Percentiles rank a stretch among this genome's conserved stretches.
phyloP scores from a whole-genome alignment of 768 basidiomycete species.

The Psilocybe cyanescens region DNA sequence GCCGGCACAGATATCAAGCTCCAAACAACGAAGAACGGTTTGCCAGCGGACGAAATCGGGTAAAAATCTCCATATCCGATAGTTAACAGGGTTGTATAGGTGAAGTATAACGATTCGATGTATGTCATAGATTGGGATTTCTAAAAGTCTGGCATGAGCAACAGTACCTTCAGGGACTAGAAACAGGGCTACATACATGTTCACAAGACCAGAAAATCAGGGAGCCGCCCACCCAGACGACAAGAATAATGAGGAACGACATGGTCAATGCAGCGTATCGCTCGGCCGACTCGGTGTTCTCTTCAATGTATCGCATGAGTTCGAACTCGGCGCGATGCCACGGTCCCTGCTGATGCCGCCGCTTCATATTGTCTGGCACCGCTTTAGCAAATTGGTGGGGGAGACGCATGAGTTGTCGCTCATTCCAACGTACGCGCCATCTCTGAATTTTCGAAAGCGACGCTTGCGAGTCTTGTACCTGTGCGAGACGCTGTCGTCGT shows the following conservation, averaged over 20 bases:
- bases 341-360: slow-evolving; percentile 19
- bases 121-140: slow-evolving; percentile 37
- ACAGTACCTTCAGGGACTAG: neutral
- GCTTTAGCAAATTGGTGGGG: slow-evolving; percentile 8
- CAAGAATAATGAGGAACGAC: slow-evolving; percentile 22
- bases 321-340: slow-evolving; percentile 43
- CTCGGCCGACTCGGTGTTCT: slow-evolving; percentile 24
- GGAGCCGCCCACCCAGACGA: slow-evolving; percentile 35
- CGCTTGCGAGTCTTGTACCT: neutral
- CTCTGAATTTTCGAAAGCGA: neutral
- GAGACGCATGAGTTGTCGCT: slow-evolving; percentile 8
- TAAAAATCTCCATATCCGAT: slow-evolving; percentile 47
- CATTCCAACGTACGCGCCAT: neutral
- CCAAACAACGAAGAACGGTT: slow-evolving; percentile 48
- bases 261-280: slow-evolving; percentile 32
- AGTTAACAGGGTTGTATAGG: slow-evolving; percentile 42
- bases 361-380: slow-evolving; percentile 17
- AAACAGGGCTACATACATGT: slow-evolving; percentile 23
- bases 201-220: slow-evolving; percentile 40
- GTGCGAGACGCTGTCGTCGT: neutral
- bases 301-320: slow-evolving; percentile 38
- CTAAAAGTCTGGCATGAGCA: slow-evolving; percentile 13
- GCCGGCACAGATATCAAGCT: slow-evolving; percentile 42
- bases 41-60: slow-evolving; percentile 36
- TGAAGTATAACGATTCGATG: slow-evolving; percentile 41